Base-by-base conservation (phyloP, 1,139 yeast species). In the Kurtzmaniella quercitrusa region DNA sequence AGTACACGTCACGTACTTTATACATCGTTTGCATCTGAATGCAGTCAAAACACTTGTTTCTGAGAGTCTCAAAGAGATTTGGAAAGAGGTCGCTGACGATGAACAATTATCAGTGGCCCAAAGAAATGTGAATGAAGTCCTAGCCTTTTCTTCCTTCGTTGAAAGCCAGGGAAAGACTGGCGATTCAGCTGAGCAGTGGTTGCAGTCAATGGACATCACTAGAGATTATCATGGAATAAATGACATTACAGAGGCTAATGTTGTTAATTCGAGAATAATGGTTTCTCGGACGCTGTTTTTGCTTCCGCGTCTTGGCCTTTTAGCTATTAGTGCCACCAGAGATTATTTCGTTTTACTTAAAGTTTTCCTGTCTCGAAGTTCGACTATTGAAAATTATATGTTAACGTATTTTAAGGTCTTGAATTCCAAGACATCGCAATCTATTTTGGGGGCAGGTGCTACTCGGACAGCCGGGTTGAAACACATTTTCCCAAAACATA, bases 371-470 rank as follows among this genome's bases (percentile, higher is more conserved):
- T 68, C 66, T 36, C 61, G 62, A 14, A 51, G 59, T 5, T 46
- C 57, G 1, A 47, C 54, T 2, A 60, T 78, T 19, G 70, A 73
- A 36, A 60, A 64, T 15, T 73, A 76, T 48, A 48, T 82, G 22
- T 54, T 78, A 36, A 84, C 76, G 40, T 68, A 78, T 42, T 60
- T 83, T 44, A 71, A 76, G 46, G 59, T 75, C 16, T 65, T 78
- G 57, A 83, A 84, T 52, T 63, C 79, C 9, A 77, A 80, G 46
- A 66, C 80, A 3, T 74, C 78, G 4, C 81, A 80, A 50, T 76
- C 88, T 3, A 83, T 86, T 38, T 65, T 86, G 36, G 85, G 84
- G 38, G 91, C 93, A 1, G 88, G 88, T 30, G 94, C 94, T 0
- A 84, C 88, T 1, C 66, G 81, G 47, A 78, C 88, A 0, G 88